A percentile compares a stretch with the other conserved stretches of the same genome.
phyloP scores from a whole-genome alignment of 371 early-diverging fungal species.

The Fennellomyces sp. region DNA sequence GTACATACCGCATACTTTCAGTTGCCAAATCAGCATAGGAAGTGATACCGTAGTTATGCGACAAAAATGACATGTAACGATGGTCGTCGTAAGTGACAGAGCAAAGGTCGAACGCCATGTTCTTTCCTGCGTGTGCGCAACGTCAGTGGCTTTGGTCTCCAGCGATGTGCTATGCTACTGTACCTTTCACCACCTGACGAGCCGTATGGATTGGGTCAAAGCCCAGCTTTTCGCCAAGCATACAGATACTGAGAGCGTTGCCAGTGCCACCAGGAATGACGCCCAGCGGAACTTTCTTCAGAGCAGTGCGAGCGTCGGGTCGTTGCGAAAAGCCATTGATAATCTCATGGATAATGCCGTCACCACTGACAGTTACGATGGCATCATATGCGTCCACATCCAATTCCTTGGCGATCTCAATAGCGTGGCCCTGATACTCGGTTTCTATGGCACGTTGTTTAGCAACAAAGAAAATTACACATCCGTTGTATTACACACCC shows the following conservation, averaged over 20 bases:
- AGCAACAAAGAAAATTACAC: not conserved
- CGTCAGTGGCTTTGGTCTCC: not conserved
- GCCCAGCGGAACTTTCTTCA: slow-evolving; percentile 64
- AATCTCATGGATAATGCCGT: slow-evolving; percentile 82
- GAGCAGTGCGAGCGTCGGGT: slow-evolving; percentile 56
- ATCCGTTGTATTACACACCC: slow-evolving; percentile 33
- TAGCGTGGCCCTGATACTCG: slow-evolving; percentile 64
- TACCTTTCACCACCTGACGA: slow-evolving; percentile 62
- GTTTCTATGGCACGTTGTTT: slow-evolving; percentile 55
- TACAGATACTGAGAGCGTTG: slow-evolving; percentile 57
- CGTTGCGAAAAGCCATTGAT: slow-evolving; percentile 76
- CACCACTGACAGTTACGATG: slow-evolving; percentile 75
- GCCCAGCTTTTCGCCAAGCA: slow-evolving; percentile 59
- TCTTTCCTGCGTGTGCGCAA: slow-evolving; percentile 20
- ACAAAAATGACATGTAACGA: slow-evolving; percentile 60
- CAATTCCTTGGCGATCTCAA: slow-evolving; percentile 62
- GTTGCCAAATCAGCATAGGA: slow-evolving; percentile 67
- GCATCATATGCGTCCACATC: slow-evolving; percentile 61
- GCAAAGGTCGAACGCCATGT: slow-evolving; percentile 61
- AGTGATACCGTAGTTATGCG: slow-evolving; percentile 67
- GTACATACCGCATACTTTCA: slow-evolving; percentile 51
- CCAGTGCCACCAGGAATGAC: slow-evolving; percentile 69
- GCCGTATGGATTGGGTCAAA: slow-evolving; percentile 52
- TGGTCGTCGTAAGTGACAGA: slow-evolving; percentile 58
- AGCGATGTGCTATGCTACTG: not conserved